phyloP scores from a whole-genome alignment of 2,329 filamentous ascomycete genomes.

The Cadophora sp. region DNA sequence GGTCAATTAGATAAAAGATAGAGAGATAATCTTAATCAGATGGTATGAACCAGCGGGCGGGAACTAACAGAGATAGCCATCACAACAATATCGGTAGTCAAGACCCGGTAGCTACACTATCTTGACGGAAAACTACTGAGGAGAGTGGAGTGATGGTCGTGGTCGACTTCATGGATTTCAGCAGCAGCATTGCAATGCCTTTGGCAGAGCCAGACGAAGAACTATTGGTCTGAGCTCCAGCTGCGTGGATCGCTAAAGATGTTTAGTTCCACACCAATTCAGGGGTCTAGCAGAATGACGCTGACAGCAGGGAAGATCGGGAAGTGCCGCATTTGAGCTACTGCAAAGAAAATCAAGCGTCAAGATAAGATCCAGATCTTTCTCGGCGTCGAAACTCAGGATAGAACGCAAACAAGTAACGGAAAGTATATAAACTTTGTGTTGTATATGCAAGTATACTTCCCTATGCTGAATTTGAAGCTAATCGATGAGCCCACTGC shows the following conservation, averaged over 20 bases:
- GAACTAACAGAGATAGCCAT: not conserved
- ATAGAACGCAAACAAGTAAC: not conserved
- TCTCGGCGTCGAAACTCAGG: not conserved
- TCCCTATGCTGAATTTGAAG: no score
- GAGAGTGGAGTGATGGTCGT: not conserved
- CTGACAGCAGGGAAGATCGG: not conserved
- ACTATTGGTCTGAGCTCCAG: not conserved
- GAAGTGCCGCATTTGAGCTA: not conserved
- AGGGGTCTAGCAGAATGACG: not conserved
- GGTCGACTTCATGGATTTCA: not conserved
- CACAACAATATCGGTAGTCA: not conserved
- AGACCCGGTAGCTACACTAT: not conserved
- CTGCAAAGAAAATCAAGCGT: not conserved
- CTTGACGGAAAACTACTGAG: not conserved
- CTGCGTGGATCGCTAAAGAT: not conserved
- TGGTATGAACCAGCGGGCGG: not conserved
- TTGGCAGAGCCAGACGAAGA: not conserved
- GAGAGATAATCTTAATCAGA: not conserved
- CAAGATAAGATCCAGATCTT: not conserved
- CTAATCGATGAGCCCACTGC: no score
- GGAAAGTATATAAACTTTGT: not conserved
- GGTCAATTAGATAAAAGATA: not conserved
- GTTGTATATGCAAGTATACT: not conserved
- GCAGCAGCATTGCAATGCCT: no score
- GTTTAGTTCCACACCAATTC: not conserved